Conservation (phyloP, 2,329 filamentous ascomycete species). For the Fusarium paranaense region DNA sequence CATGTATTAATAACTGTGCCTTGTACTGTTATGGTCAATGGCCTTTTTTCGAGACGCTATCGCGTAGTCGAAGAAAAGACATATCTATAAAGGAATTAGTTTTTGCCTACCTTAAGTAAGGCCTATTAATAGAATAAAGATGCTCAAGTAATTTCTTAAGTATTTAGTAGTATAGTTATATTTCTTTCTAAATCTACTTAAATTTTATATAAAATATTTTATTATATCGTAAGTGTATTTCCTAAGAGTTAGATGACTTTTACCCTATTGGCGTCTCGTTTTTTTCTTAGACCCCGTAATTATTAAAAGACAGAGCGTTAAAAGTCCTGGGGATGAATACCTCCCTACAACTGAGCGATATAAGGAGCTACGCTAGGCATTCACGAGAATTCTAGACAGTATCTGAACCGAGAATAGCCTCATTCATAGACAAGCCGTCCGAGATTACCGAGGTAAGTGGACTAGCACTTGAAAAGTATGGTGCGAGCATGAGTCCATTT, state of each 20-base stretch:
- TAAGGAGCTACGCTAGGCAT: not conserved
- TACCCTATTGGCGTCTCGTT: too few relatives aligned
- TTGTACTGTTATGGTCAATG: too few relatives aligned
- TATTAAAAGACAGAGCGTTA: not conserved
- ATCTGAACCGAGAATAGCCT: not conserved
- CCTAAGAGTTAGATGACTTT: too few relatives aligned
- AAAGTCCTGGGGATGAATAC: not conserved
- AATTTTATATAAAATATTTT: too few relatives aligned
- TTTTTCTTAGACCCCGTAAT: not conserved
- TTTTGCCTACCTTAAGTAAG: too few relatives aligned
- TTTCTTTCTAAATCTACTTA: too few relatives aligned
- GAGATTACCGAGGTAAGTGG: constrained; percentile 5
- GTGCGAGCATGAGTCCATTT: not conserved
- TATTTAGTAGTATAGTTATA: too few relatives aligned
- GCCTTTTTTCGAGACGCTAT: not conserved
- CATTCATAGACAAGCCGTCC: not conserved
- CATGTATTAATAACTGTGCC: not conserved
- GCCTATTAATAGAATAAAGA: too few relatives aligned
- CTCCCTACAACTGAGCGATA: not conserved
- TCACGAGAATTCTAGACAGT: not conserved
- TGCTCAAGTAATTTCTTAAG: too few relatives aligned
- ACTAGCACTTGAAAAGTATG: not conserved
- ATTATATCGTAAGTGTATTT: too few relatives aligned
- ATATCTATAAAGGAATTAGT: too few relatives aligned
- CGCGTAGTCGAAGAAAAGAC: too few relatives aligned